These are phyloP conservation scores for Zygotorulaspora sp. DNA, from an alignment of 805 yeast genomes.

Conservation along the genomic window DNA sequence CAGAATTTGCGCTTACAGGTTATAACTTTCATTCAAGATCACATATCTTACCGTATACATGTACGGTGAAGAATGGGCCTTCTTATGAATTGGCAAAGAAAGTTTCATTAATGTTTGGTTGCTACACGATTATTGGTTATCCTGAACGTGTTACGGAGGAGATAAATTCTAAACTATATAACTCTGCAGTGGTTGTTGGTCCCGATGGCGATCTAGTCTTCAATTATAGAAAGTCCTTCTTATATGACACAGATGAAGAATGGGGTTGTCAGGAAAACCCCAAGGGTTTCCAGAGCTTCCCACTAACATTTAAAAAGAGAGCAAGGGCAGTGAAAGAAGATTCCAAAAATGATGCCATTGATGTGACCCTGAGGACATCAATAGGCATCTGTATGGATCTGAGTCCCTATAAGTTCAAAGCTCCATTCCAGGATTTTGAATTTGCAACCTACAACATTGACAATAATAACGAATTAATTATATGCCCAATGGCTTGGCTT, in stretches of 20 bases:
- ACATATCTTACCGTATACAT: slow-evolving; percentile 57
- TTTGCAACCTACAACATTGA: slow-evolving; percentile 52
- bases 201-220: slow-evolving; percentile 54
- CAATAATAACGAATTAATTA: slow-evolving; percentile 48
- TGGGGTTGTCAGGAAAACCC: slow-evolving; percentile 80
- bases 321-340: slow-evolving; percentile 10
- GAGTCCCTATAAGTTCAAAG: slow-evolving; percentile 77
- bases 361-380: slow-evolving; percentile 40
- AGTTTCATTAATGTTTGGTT: slow-evolving; percentile 46
- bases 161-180: slow-evolving; percentile 42
- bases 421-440: slow-evolving; percentile 73
- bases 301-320: slow-evolving; percentile 34
- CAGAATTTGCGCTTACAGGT: slow-evolving; percentile 83
- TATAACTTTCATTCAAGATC: slow-evolving; percentile 54
- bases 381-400: slow-evolving; percentile 94
- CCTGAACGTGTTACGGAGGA: slow-evolving; percentile 49
- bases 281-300: slow-evolving; percentile 50
- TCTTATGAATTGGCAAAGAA: slow-evolving; percentile 53
- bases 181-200: slow-evolving; percentile 63
- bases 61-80: slow-evolving; percentile 39
- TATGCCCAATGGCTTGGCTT: slow-evolving; percentile 89
- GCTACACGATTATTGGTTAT: slow-evolving; percentile 76
- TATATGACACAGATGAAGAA: slow-evolving; percentile 70
- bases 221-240: slow-evolving; percentile 70
- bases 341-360: slow-evolving; percentile 16